A percentile compares a stretch with the other conserved stretches of the same genome.
phyloP scores from a whole-genome alignment of 2,329 filamentous ascomycete species.

The Aureobasidium sp. region DNA sequence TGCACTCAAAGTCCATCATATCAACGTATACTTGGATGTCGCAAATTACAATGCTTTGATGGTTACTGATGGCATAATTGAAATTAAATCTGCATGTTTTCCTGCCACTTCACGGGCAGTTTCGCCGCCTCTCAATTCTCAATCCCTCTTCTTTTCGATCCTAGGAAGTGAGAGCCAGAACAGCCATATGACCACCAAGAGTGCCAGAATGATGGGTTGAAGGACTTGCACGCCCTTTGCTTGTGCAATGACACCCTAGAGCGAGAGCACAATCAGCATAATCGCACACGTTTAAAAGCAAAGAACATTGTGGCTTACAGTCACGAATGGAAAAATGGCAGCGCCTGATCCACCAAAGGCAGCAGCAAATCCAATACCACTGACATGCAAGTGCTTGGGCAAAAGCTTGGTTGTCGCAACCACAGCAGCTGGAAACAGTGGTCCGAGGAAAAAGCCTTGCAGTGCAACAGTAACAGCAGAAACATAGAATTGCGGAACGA shows the following conservation, averaged over 20 bases:
- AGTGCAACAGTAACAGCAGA: conserved; percentile 64
- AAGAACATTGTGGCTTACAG: conserved; percentile 26
- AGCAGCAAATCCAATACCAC: conserved; percentile 72
- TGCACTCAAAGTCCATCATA: too few species aligned
- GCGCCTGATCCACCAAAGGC: conserved; percentile 71
- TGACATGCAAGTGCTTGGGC: conserved; percentile 66
- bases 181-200: conserved; percentile 44
- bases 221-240: conserved; percentile 48
- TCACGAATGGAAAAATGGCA: conserved; percentile 57
- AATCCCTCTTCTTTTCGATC: conserved; percentile 38
- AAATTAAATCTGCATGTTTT: too few species aligned
- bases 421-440: conserved; percentile 69
- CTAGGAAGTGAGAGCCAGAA: conserved; percentile 47
- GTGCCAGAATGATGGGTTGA: conserved; percentile 52
- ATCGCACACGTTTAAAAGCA: too few species aligned
- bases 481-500: conserved; percentile 68
- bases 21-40: too few species aligned
- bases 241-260: conserved; percentile 56
- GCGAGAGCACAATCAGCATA: too few species aligned
- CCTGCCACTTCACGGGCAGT: too few species aligned
- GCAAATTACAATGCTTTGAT: too few species aligned
- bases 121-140: neutral
- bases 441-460: conserved; percentile 73
- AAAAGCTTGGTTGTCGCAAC: conserved; percentile 68
- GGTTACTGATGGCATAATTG: too few species aligned